Conservation (phyloP, 73 alveolate genomes). For the Paraurostyla sp. region DNA sequence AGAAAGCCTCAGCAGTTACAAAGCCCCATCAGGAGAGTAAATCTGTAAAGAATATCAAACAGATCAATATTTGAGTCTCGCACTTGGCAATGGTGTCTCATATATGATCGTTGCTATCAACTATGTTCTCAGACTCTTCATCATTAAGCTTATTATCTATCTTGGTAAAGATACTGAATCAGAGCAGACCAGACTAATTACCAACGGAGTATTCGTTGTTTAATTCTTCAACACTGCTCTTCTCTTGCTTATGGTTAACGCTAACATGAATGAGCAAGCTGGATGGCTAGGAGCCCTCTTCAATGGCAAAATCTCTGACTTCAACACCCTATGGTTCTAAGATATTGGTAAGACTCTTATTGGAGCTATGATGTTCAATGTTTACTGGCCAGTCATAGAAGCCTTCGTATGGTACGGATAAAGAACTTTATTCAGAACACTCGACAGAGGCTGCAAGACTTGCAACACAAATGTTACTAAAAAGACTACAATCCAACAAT, state of each 20-base stretch:
- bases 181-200: constrained; percentile 23
- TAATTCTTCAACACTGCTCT: constrained; percentile 58
- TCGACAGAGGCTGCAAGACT: constrained; percentile 40
- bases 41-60: not conserved
- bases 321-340: constrained; percentile 57
- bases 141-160: not conserved
- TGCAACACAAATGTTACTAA: constrained; percentile 46
- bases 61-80: not conserved
- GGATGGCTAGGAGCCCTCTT: not conserved
- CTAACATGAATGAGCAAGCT: constrained; percentile 25
- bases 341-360: constrained; percentile 51
- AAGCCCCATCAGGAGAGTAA: not conserved
- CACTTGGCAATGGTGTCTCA: not conserved
- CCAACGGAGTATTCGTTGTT: constrained; percentile 38
- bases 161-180: constrained; percentile 44
- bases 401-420: constrained; percentile 37
- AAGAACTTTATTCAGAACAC: constrained; percentile 12
- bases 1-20: not conserved
- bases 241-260: constrained; percentile 35
- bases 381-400: constrained; percentile 46
- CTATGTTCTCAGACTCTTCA: constrained; percentile 38
- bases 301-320: constrained; percentile 50
- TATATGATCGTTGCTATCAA: constrained; percentile 25
- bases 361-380: constrained; percentile 55
- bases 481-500: constrained; percentile 66